Evolutionary conservation across 2,329 filamentous ascomycete species (phyloP).

Genomic region (Apiospora saccharicola): DNA sequence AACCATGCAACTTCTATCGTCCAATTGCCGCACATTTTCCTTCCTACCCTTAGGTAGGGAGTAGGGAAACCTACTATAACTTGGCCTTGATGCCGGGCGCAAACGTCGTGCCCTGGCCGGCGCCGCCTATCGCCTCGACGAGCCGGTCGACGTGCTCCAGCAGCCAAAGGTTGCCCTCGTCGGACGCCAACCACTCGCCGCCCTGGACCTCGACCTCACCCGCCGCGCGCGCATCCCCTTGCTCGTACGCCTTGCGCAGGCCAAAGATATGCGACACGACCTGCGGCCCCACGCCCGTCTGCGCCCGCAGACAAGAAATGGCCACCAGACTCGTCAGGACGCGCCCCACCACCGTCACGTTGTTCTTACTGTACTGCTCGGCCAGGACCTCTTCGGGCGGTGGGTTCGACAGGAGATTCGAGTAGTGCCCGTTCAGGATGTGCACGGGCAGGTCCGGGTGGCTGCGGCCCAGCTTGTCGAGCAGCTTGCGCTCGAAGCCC

Average conservation of each 20-base stretch:
- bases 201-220: conserved; percentile 57
- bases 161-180: conserved; percentile 72
- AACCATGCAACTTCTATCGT: neutral
- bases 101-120: conserved; percentile 59
- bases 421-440: conserved; percentile 79
- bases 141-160: conserved; percentile 68
- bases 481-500: conserved; percentile 76
- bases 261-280: conserved; percentile 84
- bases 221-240: conserved; percentile 61
- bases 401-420: conserved; percentile 75
- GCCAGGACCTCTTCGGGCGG: conserved; percentile 43
- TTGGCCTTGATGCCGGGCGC: conserved; percentile 57
- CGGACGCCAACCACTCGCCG: conserved; percentile 67
- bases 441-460: conserved; percentile 85
- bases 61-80: conserved; percentile 39
- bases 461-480: conserved; percentile 72
- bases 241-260: conserved; percentile 76
- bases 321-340: conserved; percentile 77
- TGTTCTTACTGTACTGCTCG: neutral
- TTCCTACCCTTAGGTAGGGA: too few species aligned
- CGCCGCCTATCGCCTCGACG: conserved; percentile 51
- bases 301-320: conserved; percentile 76
- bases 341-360: conserved; percentile 65
- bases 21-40: neutral
- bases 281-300: conserved; percentile 84